phyloP scores from a whole-genome alignment of 148 eudicot genomes.

The Rhododendron henanense region DNA sequence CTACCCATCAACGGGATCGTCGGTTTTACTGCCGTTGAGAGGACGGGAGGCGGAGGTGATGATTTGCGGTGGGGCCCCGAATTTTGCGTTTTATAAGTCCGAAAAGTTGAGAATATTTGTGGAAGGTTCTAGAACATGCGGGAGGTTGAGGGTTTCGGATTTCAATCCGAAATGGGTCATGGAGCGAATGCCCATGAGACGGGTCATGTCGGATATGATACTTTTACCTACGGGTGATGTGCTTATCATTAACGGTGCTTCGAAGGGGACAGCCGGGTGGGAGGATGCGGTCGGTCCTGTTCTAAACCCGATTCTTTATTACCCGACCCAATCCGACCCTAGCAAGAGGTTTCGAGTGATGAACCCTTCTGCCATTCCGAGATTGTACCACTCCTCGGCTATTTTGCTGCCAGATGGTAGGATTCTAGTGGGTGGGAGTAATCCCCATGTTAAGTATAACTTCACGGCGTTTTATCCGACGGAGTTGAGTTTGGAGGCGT shows the following conservation, averaged over 20 bases:
- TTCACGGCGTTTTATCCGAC: conserved; percentile 66
- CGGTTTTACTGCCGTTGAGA: conserved; percentile 55
- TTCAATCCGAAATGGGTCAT: conserved; percentile 53
- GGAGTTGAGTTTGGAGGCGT: conserved; percentile 65
- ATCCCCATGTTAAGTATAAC: conserved; percentile 62
- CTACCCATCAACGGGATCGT: conserved; percentile 81
- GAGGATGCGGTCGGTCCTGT: conserved; percentile 66
- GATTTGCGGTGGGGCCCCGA: conserved; percentile 77
- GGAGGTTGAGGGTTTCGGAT: conserved; percentile 42
- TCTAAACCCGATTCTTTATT: conserved; percentile 53
- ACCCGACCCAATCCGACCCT: conserved; percentile 28
- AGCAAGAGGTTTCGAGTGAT: conserved; percentile 33
- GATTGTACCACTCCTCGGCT: conserved; percentile 85
- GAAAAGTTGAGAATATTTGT: conserved; percentile 16
- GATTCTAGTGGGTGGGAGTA: conserved; percentile 79
- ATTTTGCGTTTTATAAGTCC: conserved; percentile 43
- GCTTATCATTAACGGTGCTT: conserved; percentile 70
- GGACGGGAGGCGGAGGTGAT: conserved; percentile 44
- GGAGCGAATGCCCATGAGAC: conserved; percentile 68
- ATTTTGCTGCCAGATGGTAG: conserved; percentile 61
- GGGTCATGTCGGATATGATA: conserved; percentile 82
- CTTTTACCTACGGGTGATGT: conserved; percentile 69
- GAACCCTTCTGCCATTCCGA: conserved; percentile 46
- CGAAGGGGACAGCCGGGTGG: conserved; percentile 84
- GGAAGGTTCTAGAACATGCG: conserved; percentile 49